Base-by-base conservation (phyloP, 352 stramenopile species). In the Pythium aphanidermatum region DNA sequence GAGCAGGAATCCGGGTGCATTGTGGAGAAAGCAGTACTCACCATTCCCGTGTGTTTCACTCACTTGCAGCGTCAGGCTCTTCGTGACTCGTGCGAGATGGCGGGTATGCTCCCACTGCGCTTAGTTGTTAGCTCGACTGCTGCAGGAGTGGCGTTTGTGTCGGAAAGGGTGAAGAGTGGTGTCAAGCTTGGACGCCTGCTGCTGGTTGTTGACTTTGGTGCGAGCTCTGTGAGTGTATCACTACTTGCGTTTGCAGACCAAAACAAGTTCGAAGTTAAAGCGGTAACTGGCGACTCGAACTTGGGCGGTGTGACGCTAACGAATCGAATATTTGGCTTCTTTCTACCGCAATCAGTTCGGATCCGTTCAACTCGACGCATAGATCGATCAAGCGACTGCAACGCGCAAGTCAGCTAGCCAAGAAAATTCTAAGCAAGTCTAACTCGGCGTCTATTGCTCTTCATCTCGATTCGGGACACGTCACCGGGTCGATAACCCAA, bases 31-130 rank as follows among this genome's bases (percentile, higher is more conserved):
- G 53, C 49, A 1, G 57, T 66, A 3, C 25, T 82, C 1, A 69
- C 51, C 2, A 44, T 77, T 3, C 67, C 70, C 24, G 57, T 42
- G 0, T 47, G 39, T n/a, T 77, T 58, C 25, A 79, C 76, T 33
- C 66, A 70, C 25, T 73, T 65, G 3, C 68, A 79, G 25, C 65
- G 65, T 2, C 65, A 60, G 25, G 59, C 65, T n/a, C 31, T 77
- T 33, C 54, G 59, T 2, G 55, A 77, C 19, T 58, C 70, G 10
- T 68, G 63, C 26, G 35, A 6, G 11, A 79, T 79, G 35, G 67
- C 68, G 14, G 57, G 55, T 2, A 24, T 82, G 9, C 31, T 28
- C 9, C 42, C 60, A 9, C 37, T 58, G 11, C 47, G 40, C 0
- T 28, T 77, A n/a, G 31, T 82, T 1, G 44, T 58, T 10, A 60